Conservation (phyloP, 2,329 filamentous ascomycete species). For the Hypoxylon sp. region DNA sequence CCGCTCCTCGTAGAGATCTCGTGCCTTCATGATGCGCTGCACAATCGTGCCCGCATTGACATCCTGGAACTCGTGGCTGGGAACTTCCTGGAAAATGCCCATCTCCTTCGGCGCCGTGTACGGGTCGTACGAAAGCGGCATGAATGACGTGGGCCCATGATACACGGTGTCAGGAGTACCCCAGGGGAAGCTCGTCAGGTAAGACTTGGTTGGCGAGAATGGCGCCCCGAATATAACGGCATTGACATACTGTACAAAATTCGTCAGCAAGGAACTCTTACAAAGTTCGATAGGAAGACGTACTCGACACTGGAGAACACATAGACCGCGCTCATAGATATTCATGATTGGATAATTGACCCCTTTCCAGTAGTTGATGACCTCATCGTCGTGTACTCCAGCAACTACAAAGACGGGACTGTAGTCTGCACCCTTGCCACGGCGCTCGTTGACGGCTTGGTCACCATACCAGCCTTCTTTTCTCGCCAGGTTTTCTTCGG, state of each 20-base stretch:
- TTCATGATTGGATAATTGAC: constrained; percentile 99
- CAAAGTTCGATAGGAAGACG: constrained; percentile 46
- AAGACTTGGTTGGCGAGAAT: constrained; percentile 83
- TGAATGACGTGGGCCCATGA: constrained; percentile 95
- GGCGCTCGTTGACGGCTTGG: constrained; percentile 71
- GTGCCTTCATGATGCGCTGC: constrained; percentile 85
- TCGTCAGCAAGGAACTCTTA: constrained; percentile 34
- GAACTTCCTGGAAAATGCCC: constrained; percentile 86
- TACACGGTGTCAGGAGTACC: constrained; percentile 85
- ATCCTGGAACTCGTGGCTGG: constrained; percentile 80
- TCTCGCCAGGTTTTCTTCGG: constrained; percentile 77
- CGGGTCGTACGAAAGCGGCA: constrained; percentile 82
- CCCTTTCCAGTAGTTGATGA: constrained; percentile 97
- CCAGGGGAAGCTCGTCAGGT: constrained; percentile 80
- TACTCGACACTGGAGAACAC: constrained; percentile 93
- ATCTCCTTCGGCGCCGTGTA: constrained; percentile 85
- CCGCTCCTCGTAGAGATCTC: constrained; percentile 89
- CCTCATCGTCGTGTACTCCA: constrained; percentile 92
- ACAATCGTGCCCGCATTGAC: constrained; percentile 96
- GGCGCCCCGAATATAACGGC: constrained; percentile 91
- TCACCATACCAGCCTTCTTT: constrained; percentile 80
- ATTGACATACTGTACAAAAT: constrained; percentile 77
- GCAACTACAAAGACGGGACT: constrained; percentile 88
- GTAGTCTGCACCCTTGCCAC: constrained; percentile 79
- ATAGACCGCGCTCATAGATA: constrained; percentile 94